These are phyloP conservation scores for Pseudogymnoascus sp. DNA, from an alignment of 2,329 filamentous ascomycete genomes.

Conservation along the genomic window DNA sequence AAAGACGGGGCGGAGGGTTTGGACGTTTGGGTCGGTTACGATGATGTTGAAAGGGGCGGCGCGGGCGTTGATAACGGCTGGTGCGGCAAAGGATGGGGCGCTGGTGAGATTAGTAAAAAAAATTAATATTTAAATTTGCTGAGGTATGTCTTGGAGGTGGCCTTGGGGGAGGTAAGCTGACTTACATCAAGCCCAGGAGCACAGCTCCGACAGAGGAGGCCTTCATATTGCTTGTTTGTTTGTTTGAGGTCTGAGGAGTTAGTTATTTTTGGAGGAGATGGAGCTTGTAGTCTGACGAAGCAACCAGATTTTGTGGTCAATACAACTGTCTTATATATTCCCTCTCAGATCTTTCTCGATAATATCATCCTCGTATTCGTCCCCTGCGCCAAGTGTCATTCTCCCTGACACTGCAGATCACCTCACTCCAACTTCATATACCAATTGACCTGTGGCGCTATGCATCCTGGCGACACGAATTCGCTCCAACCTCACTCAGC, in stretches of 20 bases:
- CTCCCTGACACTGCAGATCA: not conserved
- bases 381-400: not conserved
- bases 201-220: not conserved
- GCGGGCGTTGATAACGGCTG: not conserved
- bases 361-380: not conserved
- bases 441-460: not conserved
- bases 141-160: not conserved
- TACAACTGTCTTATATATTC: not conserved
- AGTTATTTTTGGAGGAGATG: no score
- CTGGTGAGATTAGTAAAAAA: not conserved
- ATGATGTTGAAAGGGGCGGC: constrained; percentile 3
- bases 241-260: not conserved
- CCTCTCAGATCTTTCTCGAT: not conserved
- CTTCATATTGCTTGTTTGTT: constrained; percentile 1
- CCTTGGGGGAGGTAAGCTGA: not conserved
- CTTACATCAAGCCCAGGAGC: not conserved
- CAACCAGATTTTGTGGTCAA: not conserved
- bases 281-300: not conserved
- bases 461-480: not conserved
- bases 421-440: not conserved
- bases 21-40: not conserved
- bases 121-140: not conserved
- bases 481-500: not conserved
- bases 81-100: not conserved
- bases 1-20: not conserved